A percentile compares a stretch with the other conserved stretches of the same genome.
Conservation (phyloP, 768 basidiomycete genomes). For the Tephrocybe sp. region DNA sequence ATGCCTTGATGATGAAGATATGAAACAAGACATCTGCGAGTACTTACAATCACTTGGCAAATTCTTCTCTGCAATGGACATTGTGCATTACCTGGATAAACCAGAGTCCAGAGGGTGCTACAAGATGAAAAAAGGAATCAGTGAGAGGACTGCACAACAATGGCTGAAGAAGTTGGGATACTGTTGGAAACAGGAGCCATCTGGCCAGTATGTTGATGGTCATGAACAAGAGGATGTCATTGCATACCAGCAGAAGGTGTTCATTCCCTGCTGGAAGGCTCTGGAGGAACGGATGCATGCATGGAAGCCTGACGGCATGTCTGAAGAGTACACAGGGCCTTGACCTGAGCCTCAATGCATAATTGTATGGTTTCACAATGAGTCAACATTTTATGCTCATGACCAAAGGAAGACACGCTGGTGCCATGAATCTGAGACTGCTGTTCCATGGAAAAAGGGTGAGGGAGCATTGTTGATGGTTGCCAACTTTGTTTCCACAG, state of each 20-base stretch:
- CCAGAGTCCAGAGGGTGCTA: constrained; percentile 2
- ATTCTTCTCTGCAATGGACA: constrained; percentile 12
- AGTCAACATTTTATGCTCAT: constrained; percentile 33
- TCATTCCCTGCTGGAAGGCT: constrained; percentile 19
- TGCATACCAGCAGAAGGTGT: constrained; percentile 25
- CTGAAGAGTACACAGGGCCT: background rate
- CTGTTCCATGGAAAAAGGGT: constrained; percentile 18
- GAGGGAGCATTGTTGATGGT: constrained; percentile 35
- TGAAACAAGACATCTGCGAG: constrained; percentile 2
- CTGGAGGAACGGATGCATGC: constrained; percentile 10
- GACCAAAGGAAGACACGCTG: constrained; percentile 24
- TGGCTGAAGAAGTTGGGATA: constrained; percentile 34
- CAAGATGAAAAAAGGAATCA: constrained; percentile 15
- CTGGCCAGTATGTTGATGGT: constrained; percentile 34
- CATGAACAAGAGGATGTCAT: constrained; percentile 35
- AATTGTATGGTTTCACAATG: constrained; percentile 26
- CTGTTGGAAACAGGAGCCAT: constrained; percentile 21
- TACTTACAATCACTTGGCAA: constrained; percentile 8
- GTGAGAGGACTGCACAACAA: constrained; percentile 21
- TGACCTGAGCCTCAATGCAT: constrained; percentile 2
- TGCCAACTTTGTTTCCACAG: constrained; percentile 31
- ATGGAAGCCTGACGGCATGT: constrained; percentile 13
- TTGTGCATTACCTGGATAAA: constrained; percentile 8
- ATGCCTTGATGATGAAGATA: constrained; percentile 5
- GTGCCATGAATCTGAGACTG: constrained; percentile 15